Evolutionary conservation across 1,284 basidiomycete species (phyloP).

Genomic region (Ceratobasidium sp.): DNA sequence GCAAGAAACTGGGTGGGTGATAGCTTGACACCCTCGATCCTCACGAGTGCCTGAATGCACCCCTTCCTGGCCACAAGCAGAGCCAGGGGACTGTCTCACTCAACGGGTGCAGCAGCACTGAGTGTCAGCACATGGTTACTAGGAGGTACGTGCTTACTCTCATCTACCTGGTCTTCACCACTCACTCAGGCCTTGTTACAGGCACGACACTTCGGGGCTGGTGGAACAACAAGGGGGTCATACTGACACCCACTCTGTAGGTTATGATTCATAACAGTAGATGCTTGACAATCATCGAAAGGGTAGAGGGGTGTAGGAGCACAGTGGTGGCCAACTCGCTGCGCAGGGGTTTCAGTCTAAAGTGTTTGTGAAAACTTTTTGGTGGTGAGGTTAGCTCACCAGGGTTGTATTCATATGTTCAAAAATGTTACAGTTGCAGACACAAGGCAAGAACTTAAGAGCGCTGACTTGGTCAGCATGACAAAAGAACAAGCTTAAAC

Average conservation of each 20-base stretch:
- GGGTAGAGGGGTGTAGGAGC: too few relatives aligned
- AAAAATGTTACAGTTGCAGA: too few relatives aligned
- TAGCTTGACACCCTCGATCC: background rate
- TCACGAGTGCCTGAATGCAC: background rate
- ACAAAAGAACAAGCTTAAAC: too few relatives aligned
- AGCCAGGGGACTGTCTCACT: background rate
- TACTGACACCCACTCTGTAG: background rate
- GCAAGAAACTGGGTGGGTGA: background rate
- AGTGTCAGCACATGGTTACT: background rate
- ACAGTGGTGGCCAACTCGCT: constrained; percentile 16
- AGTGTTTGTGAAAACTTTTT: too few relatives aligned
- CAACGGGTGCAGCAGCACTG: background rate
- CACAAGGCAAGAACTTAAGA: too few relatives aligned
- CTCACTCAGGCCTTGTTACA: background rate
- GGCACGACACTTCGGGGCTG: background rate
- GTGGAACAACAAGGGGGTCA: background rate
- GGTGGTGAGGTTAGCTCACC: too few relatives aligned
- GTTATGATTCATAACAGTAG: background rate
- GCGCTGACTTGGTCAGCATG: too few relatives aligned
- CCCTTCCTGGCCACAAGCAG: background rate
- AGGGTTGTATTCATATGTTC: too few relatives aligned
- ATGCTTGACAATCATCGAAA: background rate
- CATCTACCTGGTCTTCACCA: background rate
- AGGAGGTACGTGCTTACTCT: background rate
- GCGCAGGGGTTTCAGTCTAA: too few relatives aligned